Conservation (phyloP, 108 stramenopile species). For the Nitzschia inconspicua region DNA sequence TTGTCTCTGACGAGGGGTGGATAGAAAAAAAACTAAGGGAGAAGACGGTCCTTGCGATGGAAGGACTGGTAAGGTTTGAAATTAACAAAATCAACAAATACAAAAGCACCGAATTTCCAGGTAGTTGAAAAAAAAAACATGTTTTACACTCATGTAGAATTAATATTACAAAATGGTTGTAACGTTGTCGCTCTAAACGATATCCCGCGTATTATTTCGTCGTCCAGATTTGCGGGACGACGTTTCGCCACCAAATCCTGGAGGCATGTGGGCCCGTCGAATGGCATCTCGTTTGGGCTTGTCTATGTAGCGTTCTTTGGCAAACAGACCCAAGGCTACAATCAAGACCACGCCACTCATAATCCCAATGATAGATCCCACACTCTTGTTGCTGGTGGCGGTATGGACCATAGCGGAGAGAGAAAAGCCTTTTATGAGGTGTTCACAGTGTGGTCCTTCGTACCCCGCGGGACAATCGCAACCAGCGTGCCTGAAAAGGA, state of each 20-base stretch:
- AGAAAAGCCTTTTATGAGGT: not conserved
- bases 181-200: too few species aligned
- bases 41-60: too few species aligned
- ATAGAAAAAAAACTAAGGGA: too few species aligned
- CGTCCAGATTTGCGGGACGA: not conserved
- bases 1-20: conserved; percentile 24
- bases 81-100: too few species aligned
- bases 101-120: too few species aligned
- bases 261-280: not conserved
- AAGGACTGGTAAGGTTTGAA: too few species aligned
- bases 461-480: conserved; percentile 25
- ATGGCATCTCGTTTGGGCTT: not conserved
- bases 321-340: not conserved
- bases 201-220: not conserved
- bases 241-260: not conserved
- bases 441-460: conserved; percentile 24
- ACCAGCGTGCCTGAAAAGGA: conserved; percentile 14
- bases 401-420: not conserved
- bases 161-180: too few species aligned
- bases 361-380: not conserved
- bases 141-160: too few species aligned
- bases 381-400: not conserved
- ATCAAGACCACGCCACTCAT: not conserved
- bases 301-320: not conserved
- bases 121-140: too few species aligned